phyloP scores from a whole-genome alignment of 1,284 basidiomycete species.

The Polyporus tsugae region DNA sequence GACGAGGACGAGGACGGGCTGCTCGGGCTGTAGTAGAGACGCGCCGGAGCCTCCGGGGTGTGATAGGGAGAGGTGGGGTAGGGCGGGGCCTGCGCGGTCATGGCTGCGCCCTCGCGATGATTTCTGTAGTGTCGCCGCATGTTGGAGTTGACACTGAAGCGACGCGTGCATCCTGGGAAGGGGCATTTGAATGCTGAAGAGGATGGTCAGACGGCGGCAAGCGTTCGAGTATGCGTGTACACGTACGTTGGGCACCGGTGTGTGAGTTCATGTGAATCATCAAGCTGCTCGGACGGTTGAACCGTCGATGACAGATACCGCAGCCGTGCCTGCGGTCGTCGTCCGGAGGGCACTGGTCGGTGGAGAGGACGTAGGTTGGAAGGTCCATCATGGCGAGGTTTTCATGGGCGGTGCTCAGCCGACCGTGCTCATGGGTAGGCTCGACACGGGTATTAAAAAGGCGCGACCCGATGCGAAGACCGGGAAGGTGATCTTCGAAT shows the following conservation, averaged over 20 bases:
- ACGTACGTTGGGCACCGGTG: conserved; percentile 77
- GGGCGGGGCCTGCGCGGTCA: conserved; percentile 5
- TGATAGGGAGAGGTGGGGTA: conserved; percentile 13
- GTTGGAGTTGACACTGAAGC: conserved; percentile 84
- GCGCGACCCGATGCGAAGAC: not conserved
- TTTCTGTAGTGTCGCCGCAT: conserved; percentile 82
- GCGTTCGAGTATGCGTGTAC: conserved; percentile 7
- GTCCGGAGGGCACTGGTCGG: conserved; percentile 35
- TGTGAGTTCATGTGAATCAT: conserved; percentile 81
- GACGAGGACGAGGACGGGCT: conserved; percentile 27
- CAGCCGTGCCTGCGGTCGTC: conserved; percentile 66
- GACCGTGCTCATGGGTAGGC: not conserved
- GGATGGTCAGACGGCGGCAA: conserved; percentile 8
- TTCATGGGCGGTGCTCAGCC: conserved; percentile 7
- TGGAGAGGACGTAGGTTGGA: conserved; percentile 26
- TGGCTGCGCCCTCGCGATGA: conserved; percentile 48
- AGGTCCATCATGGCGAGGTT: conserved; percentile 11
- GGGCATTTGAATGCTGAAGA: conserved; percentile 74
- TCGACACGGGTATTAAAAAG: not conserved
- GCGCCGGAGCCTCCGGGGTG: conserved; percentile 13
- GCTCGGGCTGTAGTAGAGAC: conserved; percentile 15
- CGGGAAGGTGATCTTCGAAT: not conserved
- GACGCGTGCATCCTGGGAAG: conserved; percentile 74
- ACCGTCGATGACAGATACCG: conserved; percentile 71
- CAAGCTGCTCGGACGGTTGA: conserved; percentile 81